phyloP scores from a whole-genome alignment of 176 grass and related monocot genomes.

The Saccharum officinarum region DNA sequence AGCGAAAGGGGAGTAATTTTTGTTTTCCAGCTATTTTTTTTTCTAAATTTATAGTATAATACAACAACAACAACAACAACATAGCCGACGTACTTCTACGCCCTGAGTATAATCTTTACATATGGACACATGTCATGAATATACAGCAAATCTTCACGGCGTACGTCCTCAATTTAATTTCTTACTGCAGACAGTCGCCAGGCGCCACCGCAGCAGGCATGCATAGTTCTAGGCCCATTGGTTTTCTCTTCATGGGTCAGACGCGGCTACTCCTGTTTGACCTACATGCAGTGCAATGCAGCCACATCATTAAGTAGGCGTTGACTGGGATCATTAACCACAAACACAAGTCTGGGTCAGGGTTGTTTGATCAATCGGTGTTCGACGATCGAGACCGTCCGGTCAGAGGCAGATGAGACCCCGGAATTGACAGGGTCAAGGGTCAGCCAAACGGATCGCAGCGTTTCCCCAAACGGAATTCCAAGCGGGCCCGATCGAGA shows the following conservation, averaged over 20 bases:
- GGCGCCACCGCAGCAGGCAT: background rate
- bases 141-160: too few relatives aligned
- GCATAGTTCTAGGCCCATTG: background rate
- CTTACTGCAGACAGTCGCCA: background rate
- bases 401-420: background rate
- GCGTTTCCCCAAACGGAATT: background rate
- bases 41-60: too few relatives aligned
- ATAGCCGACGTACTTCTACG: too few relatives aligned
- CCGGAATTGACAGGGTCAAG: constrained; percentile 35
- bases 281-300: background rate
- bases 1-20: too few relatives aligned
- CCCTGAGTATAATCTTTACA: too few relatives aligned
- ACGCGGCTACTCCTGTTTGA: background rate
- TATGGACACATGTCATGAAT: too few relatives aligned
- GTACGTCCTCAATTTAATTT: too few relatives aligned
- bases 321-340: background rate
- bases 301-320: background rate
- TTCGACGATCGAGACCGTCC: too few relatives aligned
- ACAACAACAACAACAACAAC: too few relatives aligned
- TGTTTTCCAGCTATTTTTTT: too few relatives aligned
- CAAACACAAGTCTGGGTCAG: background rate
- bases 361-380: background rate
- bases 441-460: background rate
- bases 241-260: background rate
- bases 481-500: background rate